Base-by-base conservation (phyloP, 2,329 filamentous ascomycete species). In the Parafenestella ontariensis region DNA sequence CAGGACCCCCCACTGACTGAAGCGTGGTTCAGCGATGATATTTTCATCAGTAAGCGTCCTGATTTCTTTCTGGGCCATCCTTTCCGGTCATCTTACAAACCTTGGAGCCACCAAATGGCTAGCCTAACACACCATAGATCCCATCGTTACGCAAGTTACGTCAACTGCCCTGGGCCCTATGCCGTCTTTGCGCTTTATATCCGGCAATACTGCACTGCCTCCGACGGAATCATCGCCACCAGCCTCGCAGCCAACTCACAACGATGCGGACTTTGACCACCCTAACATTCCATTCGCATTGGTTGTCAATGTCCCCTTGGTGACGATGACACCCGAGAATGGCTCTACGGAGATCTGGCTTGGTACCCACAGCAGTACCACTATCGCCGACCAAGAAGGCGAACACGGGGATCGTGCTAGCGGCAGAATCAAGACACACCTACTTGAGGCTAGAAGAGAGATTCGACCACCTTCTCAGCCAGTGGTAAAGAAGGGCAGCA, bases 1-100 rank as follows among this genome's bases (percentile, higher is more conserved):
- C 86, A 88, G 65, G 85, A 87, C 58, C 77, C 85, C 0, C 84
- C 83, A 0, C 79, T 83, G 2, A 79, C 81, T 0, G 70, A 74
- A 0, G 70, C 82, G 39, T 70, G 57, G 60, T 73, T 71, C 46
- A 62, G 50, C 26, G 57, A 66, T 8, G 58, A 65, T 0, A 82
- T 87, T 23, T 86, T 87, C 51, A 68, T 82, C 10, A 88, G 84
- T 85, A 70, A 46, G 76, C 59, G 8, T 37, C 18, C 2, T n/a
- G 13, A 34, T 15, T 46, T 5, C 46, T 24, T n/a, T 11, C 13
- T 17, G 2, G 6, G 8, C 17, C 15, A 36, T 46, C 7, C 2
- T 9, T 17, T 40, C 39, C 36, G 28, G n/a, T 21, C 33, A 8
- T 11, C 7, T 33, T 26, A 5, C 44, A 18, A 42, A 10, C 33